These are phyloP conservation scores for Russula olivacea DNA, from an alignment of 768 basidiomycete genomes.

Conservation along the genomic window DNA sequence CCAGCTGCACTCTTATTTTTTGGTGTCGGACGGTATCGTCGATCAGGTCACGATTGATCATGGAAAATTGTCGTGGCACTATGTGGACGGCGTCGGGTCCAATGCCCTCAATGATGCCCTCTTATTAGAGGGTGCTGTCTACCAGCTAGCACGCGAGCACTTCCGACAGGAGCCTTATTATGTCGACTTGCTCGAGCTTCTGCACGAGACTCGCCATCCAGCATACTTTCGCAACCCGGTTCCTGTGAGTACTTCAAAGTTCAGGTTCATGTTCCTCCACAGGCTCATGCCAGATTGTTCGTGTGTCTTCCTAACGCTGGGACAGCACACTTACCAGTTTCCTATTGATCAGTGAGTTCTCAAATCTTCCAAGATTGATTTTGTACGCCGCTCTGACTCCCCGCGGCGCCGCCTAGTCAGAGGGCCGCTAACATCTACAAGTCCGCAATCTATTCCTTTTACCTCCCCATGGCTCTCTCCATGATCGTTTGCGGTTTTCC, in stretches of 20 bases:
- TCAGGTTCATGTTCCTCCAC: neutral
- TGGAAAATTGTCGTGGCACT: slow-evolving; percentile 93
- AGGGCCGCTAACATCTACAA: slow-evolving; percentile 93
- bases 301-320: neutral
- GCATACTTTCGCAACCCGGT: slow-evolving; percentile 18
- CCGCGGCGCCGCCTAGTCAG: slow-evolving; percentile 47
- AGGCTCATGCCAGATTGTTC: neutral
- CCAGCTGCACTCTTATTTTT: slow-evolving; percentile 95
- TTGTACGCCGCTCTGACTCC: neutral
- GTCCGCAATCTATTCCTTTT: slow-evolving; percentile 97
- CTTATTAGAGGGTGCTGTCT: slow-evolving; percentile 94
- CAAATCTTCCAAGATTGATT: neutral
- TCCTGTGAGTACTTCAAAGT: neutral
- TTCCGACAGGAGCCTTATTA: slow-evolving; percentile 80
- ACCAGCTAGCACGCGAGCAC: slow-evolving; percentile 78
- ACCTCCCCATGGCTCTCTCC: slow-evolving; percentile 93
- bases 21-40: slow-evolving; percentile 97
- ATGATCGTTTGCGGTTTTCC: slow-evolving; percentile 73
- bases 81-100: slow-evolving; percentile 57
- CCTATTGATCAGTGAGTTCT: slow-evolving; percentile 67
- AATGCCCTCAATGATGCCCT: slow-evolving; percentile 95
- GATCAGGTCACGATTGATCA: slow-evolving; percentile 87
- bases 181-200: slow-evolving; percentile 82
- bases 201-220: slow-evolving; percentile 62
- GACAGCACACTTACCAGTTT: slow-evolving; percentile 49